Evolutionary conservation across 768 basidiomycete species (phyloP).

Genomic region (Tulasnella sp.): DNA sequence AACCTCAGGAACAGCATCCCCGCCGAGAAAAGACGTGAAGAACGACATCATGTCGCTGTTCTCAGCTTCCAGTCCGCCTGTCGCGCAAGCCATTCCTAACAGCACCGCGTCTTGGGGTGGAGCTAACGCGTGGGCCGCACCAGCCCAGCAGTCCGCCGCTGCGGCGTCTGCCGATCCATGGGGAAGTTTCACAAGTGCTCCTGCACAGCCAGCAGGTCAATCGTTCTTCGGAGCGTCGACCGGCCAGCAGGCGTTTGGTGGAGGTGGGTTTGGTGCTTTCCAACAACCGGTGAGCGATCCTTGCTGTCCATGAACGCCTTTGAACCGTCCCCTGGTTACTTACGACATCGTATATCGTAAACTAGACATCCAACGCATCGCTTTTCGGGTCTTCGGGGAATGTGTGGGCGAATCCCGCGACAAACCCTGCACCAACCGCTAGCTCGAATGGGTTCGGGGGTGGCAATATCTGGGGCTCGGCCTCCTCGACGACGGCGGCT

Average conservation of each 20-base stretch:
- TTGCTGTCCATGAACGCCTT: background rate
- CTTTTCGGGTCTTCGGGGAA: background rate
- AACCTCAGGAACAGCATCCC: constrained; percentile 30
- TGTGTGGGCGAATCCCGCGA: constrained; percentile 2
- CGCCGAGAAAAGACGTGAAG: constrained; percentile 67
- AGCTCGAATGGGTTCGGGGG: background rate
- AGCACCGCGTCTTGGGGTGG: constrained; percentile 64
- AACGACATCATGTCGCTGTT: constrained; percentile 84
- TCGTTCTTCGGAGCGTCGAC: background rate
- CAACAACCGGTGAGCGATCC: background rate
- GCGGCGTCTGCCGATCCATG: constrained; percentile 31
- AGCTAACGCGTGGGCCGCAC: constrained; percentile 51
- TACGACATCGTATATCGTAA: background rate
- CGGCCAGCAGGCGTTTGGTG: background rate
- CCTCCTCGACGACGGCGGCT: background rate
- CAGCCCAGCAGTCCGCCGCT: constrained; percentile 34
- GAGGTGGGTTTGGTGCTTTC: background rate
- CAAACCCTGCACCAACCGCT: background rate
- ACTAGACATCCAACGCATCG: background rate
- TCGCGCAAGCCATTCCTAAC: constrained; percentile 37
- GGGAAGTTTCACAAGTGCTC: constrained; percentile 22
- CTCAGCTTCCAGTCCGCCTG: constrained; percentile 45
- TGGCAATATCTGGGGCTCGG: background rate
- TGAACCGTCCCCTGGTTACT: background rate
- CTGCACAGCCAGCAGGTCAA: background rate